Base-by-base conservation (phyloP, 495 filamentous ascomycete genomes). In the Penicillium alfredii region DNA sequence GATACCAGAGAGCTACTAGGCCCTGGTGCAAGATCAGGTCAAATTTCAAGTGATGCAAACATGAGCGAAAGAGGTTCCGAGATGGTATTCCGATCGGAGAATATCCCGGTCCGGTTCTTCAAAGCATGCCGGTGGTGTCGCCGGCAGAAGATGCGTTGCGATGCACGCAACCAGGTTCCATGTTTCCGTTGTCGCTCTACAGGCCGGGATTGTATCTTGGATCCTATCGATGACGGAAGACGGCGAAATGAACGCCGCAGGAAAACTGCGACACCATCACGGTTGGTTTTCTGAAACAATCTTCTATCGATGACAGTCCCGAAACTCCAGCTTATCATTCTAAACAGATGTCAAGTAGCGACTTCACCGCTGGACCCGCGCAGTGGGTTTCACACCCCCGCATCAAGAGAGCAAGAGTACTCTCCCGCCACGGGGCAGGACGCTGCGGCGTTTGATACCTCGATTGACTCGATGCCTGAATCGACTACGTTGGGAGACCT, bases 61-160 rank as follows among this genome's bases (percentile, higher is more conserved):
- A 59, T 60, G 56, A 55, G 50, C 25, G 58, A 56, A 35, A 51
- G 55, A 46, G 52, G 44, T 25, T 55, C 56, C 42, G 55, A 63
- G 34, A 53, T 63, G 14, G 44, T 61, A 8, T 61, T 61, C 30
- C 49, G 56, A 15, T 51, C 63, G 38, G 63, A 54, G 30, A 62
- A 58, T 40, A 35, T 49, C 30, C 54, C 62, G 35, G 42, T 57
- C 34, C 58, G 60, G 12, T 58, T 61, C 30, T 68, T 68, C 33
- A 68, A 68, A 44, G 58, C 61, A 55, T 68, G 64, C 28, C 60
- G 64, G 18, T 56, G 60, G 53, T 68, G 64, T 45, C 49, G 60
- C 11, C 47, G 58, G 43, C 61, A 66, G 30, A 68, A 68, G 33
- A 65, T 68, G 56, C 61, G 64, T 18, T 68, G 64, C 25, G 64